Base-by-base conservation (phyloP, 2,329 filamentous ascomycete species). In the Fusarium chaquense region DNA sequence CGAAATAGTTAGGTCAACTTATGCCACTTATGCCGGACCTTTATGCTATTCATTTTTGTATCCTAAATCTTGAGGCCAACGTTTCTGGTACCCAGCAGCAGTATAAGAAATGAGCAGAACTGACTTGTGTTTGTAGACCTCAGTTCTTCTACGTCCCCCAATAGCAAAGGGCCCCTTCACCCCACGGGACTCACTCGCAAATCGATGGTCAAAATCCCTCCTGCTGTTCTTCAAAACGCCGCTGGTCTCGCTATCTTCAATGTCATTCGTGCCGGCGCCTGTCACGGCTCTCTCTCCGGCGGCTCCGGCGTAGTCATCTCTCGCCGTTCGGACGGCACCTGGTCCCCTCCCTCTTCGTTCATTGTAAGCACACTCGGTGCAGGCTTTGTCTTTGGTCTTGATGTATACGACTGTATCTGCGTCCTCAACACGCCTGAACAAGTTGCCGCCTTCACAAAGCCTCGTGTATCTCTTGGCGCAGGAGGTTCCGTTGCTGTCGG, bases 371-470 rank as follows among this genome's bases (percentile, higher is more conserved):
- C 90, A 0, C 84, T 90, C 3, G 90, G 89, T 3, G 83, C 91
- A 7, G 91, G 91, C 1, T 92, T 93, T 73, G 82, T 93, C 51
- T 86, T 90, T 12, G 91, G 91, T 7, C 87, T 93, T 10, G 91
- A 93, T 76, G 89, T 93, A 13, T 93, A 93, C 79, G 91, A 93
- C 73, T 93, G 90, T 71, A 90, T 93, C 15, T 86, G 92, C 22
- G 89, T 93, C 4, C 91, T 93, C 75, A 93, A 93, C 78, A 90
- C 87, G 0, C 84, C 86, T 32, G 84, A 89, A 64, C 90, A 91
- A 5, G 78, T 93, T 49, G 84, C 90, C 22, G 90, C 89, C 0
- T 93, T 93, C 74, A 89, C 89, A 41, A 87, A 86, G 52, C 80
- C 91, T 9, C 85, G 90, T 24, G 86, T 89, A 57, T 92, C 90